Conservation (phyloP, 805 yeast species). For the Yarrowia bubula region DNA sequence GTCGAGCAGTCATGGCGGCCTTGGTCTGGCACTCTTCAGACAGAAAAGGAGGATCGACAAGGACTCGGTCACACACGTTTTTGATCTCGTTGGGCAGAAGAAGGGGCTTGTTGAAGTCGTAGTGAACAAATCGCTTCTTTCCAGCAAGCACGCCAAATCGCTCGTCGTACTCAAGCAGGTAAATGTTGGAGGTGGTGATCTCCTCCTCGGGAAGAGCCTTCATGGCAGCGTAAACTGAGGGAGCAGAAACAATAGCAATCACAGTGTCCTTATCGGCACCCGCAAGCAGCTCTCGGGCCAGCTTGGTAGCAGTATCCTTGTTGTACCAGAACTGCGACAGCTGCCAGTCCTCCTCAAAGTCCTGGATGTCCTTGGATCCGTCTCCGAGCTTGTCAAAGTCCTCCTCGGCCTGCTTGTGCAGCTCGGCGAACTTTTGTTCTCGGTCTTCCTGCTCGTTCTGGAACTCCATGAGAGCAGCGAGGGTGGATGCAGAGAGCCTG, state of each 20-base stretch:
- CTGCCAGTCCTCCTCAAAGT: slow-evolving; percentile 91
- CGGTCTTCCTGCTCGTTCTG: slow-evolving; percentile 60
- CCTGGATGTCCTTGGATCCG: slow-evolving; percentile 54
- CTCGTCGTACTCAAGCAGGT: slow-evolving; percentile 73
- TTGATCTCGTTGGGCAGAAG: slow-evolving; percentile 55
- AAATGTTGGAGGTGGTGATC: slow-evolving; percentile 60
- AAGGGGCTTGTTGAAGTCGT: slow-evolving; percentile 72
- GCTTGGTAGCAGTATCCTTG: slow-evolving; percentile 64
- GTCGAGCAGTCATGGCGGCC: slow-evolving; percentile 59
- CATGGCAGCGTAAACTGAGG: slow-evolving; percentile 86
- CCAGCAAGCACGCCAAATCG: slow-evolving; percentile 77
- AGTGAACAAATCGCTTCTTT: slow-evolving; percentile 59
- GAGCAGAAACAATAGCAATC: slow-evolving; percentile 80
- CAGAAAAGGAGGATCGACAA: slow-evolving; percentile 87
- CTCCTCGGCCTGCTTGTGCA: slow-evolving; percentile 59
- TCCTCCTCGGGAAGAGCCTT: slow-evolving; percentile 49
- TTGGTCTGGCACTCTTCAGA: slow-evolving; percentile 79
- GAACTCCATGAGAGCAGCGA: slow-evolving; percentile 62
- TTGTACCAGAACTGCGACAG: slow-evolving; percentile 86
- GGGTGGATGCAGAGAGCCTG: slow-evolving; percentile 48
- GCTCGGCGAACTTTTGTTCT: slow-evolving; percentile 52
- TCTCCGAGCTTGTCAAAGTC: slow-evolving; percentile 43
- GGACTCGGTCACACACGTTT: slow-evolving; percentile 64
- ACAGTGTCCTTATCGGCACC: slow-evolving; percentile 73
- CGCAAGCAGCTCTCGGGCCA: slow-evolving; percentile 70